Base-by-base conservation (phyloP, 805 yeast species). In the Ogataea trehalophila region DNA sequence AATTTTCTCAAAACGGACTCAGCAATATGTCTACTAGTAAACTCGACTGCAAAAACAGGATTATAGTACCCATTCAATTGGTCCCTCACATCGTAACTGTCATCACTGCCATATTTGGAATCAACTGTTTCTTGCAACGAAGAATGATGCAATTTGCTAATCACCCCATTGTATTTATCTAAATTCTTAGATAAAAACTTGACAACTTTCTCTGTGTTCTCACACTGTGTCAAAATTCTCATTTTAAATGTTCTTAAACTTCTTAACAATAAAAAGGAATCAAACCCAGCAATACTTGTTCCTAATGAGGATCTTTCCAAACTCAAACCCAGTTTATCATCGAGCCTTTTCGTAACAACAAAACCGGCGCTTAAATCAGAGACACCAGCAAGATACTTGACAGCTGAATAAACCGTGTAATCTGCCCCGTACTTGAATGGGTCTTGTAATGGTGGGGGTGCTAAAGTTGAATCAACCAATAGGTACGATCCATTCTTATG, bases 301-400 rank as follows among this genome's bases (percentile, higher is more conserved):
- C 81, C 82, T 45, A 78, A 59, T 11, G 68, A 64, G 17, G 70
- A 49, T 47, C 83, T 59, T 51, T 77, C 80, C 0, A 46, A 43
- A 6, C 66, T 66, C 38, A 78, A 64, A 7, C 55, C 52, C 13
- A 58, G 29, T 48, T 69, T 70, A 13, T 67, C 67, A 2, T 61
- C 57, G 20, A 55, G 50, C 29, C 65, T 63, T 52, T 69, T 71
- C 6, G 75, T 69, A 26, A 77, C 71, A 20, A 78, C 66, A 39
- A 77, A 62, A 1, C 83, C 82, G 7, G 83, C 81, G 45, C 77
- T 66, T 39, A 77, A 63, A 57, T 77, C 83, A 35, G 76, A 68
- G 43, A 77, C 82, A 14, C 83, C 82, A 0, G 81, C 80, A 47
- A 78, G 69, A 59, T 73, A 77, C 53, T 78, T 78, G 11, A 80